Base-by-base conservation (phyloP, 1,284 basidiomycete species). In the Wallemia hederae region DNA sequence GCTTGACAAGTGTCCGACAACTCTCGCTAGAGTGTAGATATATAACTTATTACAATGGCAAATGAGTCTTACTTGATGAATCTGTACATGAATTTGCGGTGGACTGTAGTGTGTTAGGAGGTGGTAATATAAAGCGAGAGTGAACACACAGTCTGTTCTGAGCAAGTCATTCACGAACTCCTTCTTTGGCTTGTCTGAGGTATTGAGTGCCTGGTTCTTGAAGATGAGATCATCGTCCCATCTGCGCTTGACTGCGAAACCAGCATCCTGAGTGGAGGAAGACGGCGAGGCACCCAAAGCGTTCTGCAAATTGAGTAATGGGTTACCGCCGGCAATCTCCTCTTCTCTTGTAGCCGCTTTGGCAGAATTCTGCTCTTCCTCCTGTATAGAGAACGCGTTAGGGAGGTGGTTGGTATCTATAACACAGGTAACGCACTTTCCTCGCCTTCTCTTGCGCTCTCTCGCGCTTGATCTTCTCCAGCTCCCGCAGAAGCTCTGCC, bases 161-260 rank as follows among this genome's bases (percentile, higher is more conserved):
- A 94, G 71, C 59, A 94, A 74, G 70, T 94, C 90, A 68, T 94
- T 94, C 63, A 94, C 87, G 67, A 96, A 94, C 64, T 84, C 81
- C 14, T 82, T 81, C 65, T 77, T 76, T 2, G 76, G 73, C 69
- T 82, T 85, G 63, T 75, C 74, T 61, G 70, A 69, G 77, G 73
- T 70, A 59, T 76, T 78, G 70, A 81, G 80, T 0, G 90, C 85
- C 71, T 96, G 90, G 70, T 94, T 94, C 74, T 94, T 94, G 78
- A 96, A 96, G 67, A 96, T 90, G 62, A 92, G 74, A 71, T 96
- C 87, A 68, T 94, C 89, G 69, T 96, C 90, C 90, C 90, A 96
- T 60, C 90, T 77, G 66, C 82, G 76, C 74, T 92, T 92, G 63
- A 96, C 88, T 15, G 85, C 78, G 67, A 96, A 94, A 3, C 66